Conservation (phyloP, 352 stramenopile species). For the Pythium guiyangense region DNA sequence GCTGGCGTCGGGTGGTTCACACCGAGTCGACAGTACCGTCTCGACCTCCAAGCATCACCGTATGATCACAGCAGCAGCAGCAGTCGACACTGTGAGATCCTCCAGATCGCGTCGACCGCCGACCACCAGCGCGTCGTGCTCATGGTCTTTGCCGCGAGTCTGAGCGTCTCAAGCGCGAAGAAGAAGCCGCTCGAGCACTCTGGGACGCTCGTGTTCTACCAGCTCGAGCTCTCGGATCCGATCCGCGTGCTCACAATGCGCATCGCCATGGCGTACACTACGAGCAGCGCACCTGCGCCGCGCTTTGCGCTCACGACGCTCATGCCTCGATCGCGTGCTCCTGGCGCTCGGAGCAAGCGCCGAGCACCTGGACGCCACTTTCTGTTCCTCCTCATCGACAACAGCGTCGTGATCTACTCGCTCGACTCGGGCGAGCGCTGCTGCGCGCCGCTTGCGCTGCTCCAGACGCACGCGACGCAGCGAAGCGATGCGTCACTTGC, state of each 20-base stretch:
- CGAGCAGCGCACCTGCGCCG: conserved; percentile 21
- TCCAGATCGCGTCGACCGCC: conserved; percentile 33
- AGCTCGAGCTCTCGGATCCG: conserved; percentile 21
- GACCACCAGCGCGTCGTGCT: conserved; percentile 30
- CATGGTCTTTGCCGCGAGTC: too few species aligned
- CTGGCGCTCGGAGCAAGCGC: background rate
- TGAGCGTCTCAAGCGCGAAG: conserved; percentile 14
- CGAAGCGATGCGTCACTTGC: conserved; percentile 2
- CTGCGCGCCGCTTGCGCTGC: conserved; percentile 17
- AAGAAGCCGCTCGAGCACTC: conserved; percentile 4
- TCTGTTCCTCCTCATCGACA: conserved; percentile 29
- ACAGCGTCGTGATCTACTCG: conserved; percentile 24
- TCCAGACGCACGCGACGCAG: conserved; percentile 4
- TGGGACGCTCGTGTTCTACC: background rate
- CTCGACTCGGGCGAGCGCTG: conserved; percentile 21
- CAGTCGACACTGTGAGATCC: conserved; percentile 19
- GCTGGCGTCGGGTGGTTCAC: conserved; percentile 43
- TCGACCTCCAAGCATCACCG: conserved; percentile 25
- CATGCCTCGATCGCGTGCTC: background rate
- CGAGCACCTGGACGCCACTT: conserved; percentile 7
- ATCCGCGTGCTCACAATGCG: conserved; percentile 19
- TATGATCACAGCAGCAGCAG: background rate
- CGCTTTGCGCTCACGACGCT: conserved; percentile 32
- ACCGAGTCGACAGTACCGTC: conserved; percentile 14
- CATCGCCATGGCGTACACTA: conserved; percentile 22